These are phyloP conservation scores for Halophytophthora batemanensis DNA, from an alignment of 352 stramenopile species.

Conservation along the genomic window DNA sequence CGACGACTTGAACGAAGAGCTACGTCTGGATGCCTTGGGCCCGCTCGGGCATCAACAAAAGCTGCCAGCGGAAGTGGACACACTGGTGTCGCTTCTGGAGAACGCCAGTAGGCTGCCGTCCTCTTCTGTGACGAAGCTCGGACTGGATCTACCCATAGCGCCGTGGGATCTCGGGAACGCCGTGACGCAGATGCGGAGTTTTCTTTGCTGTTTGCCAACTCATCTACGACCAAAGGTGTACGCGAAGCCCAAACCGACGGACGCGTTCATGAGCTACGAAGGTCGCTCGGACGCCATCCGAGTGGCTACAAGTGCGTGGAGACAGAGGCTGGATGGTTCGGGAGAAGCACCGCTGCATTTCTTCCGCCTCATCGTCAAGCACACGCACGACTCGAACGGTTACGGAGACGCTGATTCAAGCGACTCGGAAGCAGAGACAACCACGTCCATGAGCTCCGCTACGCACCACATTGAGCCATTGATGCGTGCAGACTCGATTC, in stretches of 20 bases:
- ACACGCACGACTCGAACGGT: conserved; percentile 11
- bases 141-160: conserved; percentile 37
- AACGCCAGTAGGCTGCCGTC: conserved; percentile 39
- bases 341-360: conserved; percentile 10
- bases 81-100: conserved; percentile 51
- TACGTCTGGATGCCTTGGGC: conserved; percentile 1
- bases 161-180: conserved; percentile 63
- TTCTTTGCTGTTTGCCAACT: conserved; percentile 50
- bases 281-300: conserved; percentile 3
- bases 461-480: conserved; percentile 35
- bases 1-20: conserved; percentile 3
- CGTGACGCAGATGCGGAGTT: conserved; percentile 46
- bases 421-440: conserved; percentile 37
- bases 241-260: conserved; percentile 28
- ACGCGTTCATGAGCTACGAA: conserved; percentile 24
- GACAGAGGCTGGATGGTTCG: conserved; percentile 4
- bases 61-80: conserved; percentile 29
- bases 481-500: conserved; percentile 55
- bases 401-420: conserved; percentile 25
- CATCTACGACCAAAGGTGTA: conserved; percentile 50
- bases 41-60: conserved; percentile 5
- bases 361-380: conserved; percentile 29
- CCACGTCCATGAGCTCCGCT: conserved; percentile 30
- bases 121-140: conserved; percentile 57
- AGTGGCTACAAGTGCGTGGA: not conserved